Conservation (phyloP, 164 flowering plant species). For the Vitis amurensis region DNA sequence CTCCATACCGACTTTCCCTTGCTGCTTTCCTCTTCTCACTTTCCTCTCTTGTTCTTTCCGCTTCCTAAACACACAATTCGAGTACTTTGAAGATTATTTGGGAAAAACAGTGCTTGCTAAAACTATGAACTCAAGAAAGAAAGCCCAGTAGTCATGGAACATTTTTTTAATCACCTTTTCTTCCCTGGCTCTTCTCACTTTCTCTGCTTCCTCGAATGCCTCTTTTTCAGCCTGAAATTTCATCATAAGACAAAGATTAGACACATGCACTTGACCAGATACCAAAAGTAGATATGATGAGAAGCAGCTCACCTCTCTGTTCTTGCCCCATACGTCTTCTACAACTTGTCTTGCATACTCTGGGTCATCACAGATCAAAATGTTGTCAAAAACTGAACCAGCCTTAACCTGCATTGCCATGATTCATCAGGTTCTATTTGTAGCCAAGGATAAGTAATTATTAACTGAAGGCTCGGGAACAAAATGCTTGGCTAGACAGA, state of each 20-base stretch:
- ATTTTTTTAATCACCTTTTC: constrained; percentile 51
- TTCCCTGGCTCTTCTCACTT: constrained; percentile 66
- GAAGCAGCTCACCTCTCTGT: constrained; percentile 41
- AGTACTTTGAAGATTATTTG: neutral
- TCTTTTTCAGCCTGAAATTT: constrained; percentile 68
- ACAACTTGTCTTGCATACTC: constrained; percentile 58
- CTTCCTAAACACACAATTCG: constrained; percentile 38
- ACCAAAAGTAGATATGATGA: neutral
- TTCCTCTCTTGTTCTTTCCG: constrained; percentile 70
- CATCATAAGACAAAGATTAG: constrained; percentile 2
- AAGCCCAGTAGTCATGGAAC: neutral
- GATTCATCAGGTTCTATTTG: neutral
- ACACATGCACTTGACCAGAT: neutral
- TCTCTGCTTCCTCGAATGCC: constrained; percentile 85
- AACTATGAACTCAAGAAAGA: neutral
- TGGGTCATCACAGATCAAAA: constrained; percentile 77
- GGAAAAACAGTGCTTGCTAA: neutral
- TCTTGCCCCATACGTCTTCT: constrained; percentile 40
- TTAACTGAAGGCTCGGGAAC: neutral
- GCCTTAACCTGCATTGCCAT: constrained; percentile 68
- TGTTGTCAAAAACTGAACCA: constrained; percentile 72
- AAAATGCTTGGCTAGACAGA: neutral
- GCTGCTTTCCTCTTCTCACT: constrained; percentile 57
- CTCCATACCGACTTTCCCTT: constrained; percentile 42
- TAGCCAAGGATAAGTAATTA: neutral